Evolutionary conservation across 2,329 filamentous ascomycete species (phyloP).

Genomic region (Coccinonectria pachysandricola): DNA sequence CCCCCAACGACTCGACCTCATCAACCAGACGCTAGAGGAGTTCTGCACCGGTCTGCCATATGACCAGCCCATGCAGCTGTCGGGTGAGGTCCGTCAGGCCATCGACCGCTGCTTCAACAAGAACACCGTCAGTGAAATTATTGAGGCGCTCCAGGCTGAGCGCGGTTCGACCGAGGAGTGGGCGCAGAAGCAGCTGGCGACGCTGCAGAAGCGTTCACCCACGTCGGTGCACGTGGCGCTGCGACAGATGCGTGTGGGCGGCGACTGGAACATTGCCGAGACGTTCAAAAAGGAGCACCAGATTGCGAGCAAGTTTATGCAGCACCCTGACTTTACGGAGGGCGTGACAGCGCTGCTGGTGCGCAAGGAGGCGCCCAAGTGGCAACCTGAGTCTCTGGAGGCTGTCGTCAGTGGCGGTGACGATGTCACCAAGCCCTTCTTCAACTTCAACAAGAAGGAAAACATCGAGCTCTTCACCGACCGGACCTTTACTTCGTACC

Average conservation of each 20-base stretch:
- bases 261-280: slow-evolving; percentile 68
- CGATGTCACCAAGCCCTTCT: slow-evolving; percentile 56
- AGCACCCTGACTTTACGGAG: slow-evolving; percentile 79
- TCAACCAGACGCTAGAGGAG: slow-evolving; percentile 86
- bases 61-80: slow-evolving; percentile 56
- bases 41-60: slow-evolving; percentile 78
- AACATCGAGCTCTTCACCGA: slow-evolving; percentile 52
- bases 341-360: slow-evolving; percentile 78
- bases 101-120: slow-evolving; percentile 78
- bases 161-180: slow-evolving; percentile 51
- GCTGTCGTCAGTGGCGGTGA: slow-evolving; percentile 44
- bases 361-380: slow-evolving; percentile 58
- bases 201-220: slow-evolving; percentile 69
- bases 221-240: slow-evolving; percentile 79
- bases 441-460: slow-evolving; percentile 37
- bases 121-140: slow-evolving; percentile 57
- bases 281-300: slow-evolving; percentile 79
- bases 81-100: slow-evolving; percentile 60
- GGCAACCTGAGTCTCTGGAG: slow-evolving; percentile 65
- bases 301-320: slow-evolving; percentile 83
- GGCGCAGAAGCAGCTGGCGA: slow-evolving; percentile 68
- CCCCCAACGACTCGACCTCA: slow-evolving; percentile 53
- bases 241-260: slow-evolving; percentile 68
- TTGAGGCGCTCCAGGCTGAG: slow-evolving; percentile 52
- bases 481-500: slow-evolving; percentile 62